Base-by-base conservation (phyloP, 2,329 filamentous ascomycete genomes). In the Lecanosticta acicola region DNA sequence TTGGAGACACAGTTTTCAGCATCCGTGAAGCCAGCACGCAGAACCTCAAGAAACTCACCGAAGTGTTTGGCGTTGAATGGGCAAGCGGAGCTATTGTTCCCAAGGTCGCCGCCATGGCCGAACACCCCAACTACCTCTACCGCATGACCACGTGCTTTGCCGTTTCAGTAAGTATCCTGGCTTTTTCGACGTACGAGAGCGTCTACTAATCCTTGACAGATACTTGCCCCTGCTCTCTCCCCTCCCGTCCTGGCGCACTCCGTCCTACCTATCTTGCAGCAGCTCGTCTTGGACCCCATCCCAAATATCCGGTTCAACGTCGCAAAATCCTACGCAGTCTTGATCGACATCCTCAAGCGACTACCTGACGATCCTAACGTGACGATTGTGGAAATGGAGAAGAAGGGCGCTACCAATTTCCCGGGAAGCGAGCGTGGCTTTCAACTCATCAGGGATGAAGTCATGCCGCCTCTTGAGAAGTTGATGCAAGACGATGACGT, bases 81-180 rank as follows among this genome's bases (percentile, higher is more conserved):
- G 91, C 93, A 35, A 94, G 85, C 68, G 87, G 90, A 66, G 89
- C 90, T 38, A 98, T 98, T 63, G 94, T 98, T 59, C 93, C 93
- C 50, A 97, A 97, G 75, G 93, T 98, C 55, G 93, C 95, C 79
- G 87, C 86, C 32, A 97, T 98, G 93, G 93, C 93, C 49, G 87
- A 88, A 65, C 93, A 98, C 68, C 88, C 91, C 51, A 98, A 98
- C 74, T 98, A 98, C 68, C 84, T 98, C 43, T 98, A 98, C 78
- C 81, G 93, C 67, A 98, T 98, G 93, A 98, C 93, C 8, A 98
- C 93, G n/a, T 97, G 91, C 73, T 98, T 98, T 68, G 93, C 93
- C 52, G 94, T 98, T 57, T 91, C 89, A 60, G 93, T 98, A 78
- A 76, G 87, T 79, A 13, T 13, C 5, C 5, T 8, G 20, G 5